phyloP scores from a whole-genome alignment of 2,329 filamentous ascomycete species.

The Xylariaceae sp. region DNA sequence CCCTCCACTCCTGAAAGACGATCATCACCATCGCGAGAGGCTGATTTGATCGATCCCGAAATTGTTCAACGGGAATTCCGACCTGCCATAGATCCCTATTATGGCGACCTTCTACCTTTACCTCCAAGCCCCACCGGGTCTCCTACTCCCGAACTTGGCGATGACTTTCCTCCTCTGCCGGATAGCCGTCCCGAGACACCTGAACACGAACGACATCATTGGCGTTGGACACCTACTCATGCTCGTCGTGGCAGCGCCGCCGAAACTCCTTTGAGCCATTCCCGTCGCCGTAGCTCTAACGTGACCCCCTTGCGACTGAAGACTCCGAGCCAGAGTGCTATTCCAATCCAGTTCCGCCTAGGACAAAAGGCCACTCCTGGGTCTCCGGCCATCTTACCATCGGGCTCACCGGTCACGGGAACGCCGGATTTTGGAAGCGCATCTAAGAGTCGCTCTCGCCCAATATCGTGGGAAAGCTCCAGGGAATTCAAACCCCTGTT shows the following conservation, averaged over 20 bases:
- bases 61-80: slow-evolving; percentile 61
- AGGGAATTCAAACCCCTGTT: slow-evolving; percentile 81
- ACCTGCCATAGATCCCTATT: slow-evolving; percentile 67
- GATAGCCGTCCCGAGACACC: slow-evolving; percentile 63
- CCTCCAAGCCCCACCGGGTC: slow-evolving; percentile 62
- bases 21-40: slow-evolving; percentile 28
- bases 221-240: slow-evolving; percentile 46
- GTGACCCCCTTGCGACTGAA: slow-evolving; percentile 52
- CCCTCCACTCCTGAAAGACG: slow-evolving; percentile 26
- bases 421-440: slow-evolving; percentile 40
- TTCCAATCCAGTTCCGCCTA: slow-evolving; percentile 59
- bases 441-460: slow-evolving; percentile 48
- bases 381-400: slow-evolving; percentile 45
- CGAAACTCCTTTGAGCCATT: slow-evolving; percentile 51
- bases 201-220: slow-evolving; percentile 46
- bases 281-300: slow-evolving; percentile 51
- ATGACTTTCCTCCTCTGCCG: slow-evolving; percentile 56
- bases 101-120: slow-evolving; percentile 65
- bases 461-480: slow-evolving; percentile 64
- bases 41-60: slow-evolving; percentile 57
- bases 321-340: slow-evolving; percentile 59
- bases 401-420: slow-evolving; percentile 35
- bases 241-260: slow-evolving; percentile 52
- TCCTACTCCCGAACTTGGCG: slow-evolving; percentile 40
- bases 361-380: slow-evolving; percentile 42